phyloP scores from a whole-genome alignment of 2,329 filamentous ascomycete species.

The Xylaria multiplex region DNA sequence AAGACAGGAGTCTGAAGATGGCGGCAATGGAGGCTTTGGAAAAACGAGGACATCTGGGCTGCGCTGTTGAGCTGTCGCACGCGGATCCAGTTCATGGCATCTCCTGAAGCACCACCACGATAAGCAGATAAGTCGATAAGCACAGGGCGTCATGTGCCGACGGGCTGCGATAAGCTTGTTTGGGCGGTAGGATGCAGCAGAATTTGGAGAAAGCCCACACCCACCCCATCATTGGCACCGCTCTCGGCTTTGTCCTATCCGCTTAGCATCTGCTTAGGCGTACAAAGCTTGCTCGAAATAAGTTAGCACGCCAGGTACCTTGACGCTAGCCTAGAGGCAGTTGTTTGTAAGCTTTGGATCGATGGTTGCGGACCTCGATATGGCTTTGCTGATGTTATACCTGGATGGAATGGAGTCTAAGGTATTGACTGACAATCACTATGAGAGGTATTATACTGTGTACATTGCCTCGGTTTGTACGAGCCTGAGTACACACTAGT shows the following conservation, averaged over 20 bases:
- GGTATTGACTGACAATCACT: no score
- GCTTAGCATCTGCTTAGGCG: background rate
- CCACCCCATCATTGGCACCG: conserved; percentile 4
- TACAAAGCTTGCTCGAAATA: no score
- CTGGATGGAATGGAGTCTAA: no score
- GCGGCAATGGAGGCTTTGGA: conserved; percentile 19
- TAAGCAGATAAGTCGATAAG: conserved; percentile 31
- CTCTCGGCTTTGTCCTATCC: conserved; percentile 23
- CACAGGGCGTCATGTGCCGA: conserved; percentile 18
- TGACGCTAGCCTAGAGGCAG: no score
- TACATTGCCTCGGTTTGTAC: no score
- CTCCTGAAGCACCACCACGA: conserved; percentile 33
- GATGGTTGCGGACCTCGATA: no score
- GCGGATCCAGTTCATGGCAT: conserved; percentile 25
- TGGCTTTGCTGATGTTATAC: no score
- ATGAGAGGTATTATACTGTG: no score
- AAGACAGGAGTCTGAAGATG: conserved; percentile 7
- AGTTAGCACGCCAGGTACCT: no score
- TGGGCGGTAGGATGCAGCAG: conserved; percentile 25
- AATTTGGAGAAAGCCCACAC: conserved; percentile 13
- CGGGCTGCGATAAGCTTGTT: conserved; percentile 9
- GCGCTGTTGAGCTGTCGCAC: conserved; percentile 43
- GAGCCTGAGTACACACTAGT: no score
- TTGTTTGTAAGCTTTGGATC: no score
- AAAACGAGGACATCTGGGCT: conserved; percentile 32